A percentile compares a stretch with the other conserved stretches of the same genome.
These are phyloP conservation scores for Xenoacremonium recifei DNA, from an alignment of 2,329 filamentous ascomycete species.

Conservation along the genomic window DNA sequence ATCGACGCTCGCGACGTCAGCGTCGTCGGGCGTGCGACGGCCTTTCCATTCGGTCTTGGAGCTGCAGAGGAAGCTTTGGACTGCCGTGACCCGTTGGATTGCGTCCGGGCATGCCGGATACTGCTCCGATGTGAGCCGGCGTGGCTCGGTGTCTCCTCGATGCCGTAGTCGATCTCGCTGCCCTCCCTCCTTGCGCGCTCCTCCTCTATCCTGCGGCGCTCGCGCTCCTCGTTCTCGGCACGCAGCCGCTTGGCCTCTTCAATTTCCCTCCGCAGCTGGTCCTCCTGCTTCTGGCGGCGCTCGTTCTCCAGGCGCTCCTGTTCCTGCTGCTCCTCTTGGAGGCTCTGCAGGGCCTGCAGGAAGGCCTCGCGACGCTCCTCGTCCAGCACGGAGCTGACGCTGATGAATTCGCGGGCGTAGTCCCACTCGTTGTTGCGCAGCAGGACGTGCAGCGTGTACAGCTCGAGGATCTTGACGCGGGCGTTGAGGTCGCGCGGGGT, in stretches of 20 bases:
- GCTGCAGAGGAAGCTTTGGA: conserved; percentile 21
- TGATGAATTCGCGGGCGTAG: conserved; percentile 89
- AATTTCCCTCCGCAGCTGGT: conserved; percentile 53
- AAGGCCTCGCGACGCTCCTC: conserved; percentile 91
- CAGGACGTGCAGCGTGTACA: conserved; percentile 95
- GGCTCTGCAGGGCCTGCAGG: conserved; percentile 75
- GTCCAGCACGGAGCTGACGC: conserved; percentile 80
- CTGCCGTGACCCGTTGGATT: conserved; percentile 33
- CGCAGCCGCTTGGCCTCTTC: conserved; percentile 56
- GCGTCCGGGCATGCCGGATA: conserved; percentile 28
- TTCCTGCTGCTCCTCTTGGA: conserved; percentile 80
- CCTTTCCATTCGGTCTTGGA: conserved; percentile 28
- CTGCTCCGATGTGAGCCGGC: conserved; percentile 35
- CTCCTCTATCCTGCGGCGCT: conserved; percentile 52
- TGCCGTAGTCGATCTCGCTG: conserved; percentile 68
- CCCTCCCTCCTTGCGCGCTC: conserved; percentile 47
- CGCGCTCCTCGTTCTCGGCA: conserved; percentile 58
- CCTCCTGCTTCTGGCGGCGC: conserved; percentile 55
- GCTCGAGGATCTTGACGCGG: conserved; percentile 86
- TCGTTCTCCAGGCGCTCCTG: conserved; percentile 65
- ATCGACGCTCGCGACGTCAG: conserved; percentile 49
- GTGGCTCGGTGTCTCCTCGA: conserved; percentile 53
- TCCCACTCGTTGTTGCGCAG: conserved; percentile 94
- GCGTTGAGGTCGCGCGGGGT: conserved; percentile 82
- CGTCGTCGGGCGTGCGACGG: conserved; percentile 31